phyloP scores from a whole-genome alignment of 2,329 filamentous ascomycete genomes.

The Biscogniauxia mediterranea region DNA sequence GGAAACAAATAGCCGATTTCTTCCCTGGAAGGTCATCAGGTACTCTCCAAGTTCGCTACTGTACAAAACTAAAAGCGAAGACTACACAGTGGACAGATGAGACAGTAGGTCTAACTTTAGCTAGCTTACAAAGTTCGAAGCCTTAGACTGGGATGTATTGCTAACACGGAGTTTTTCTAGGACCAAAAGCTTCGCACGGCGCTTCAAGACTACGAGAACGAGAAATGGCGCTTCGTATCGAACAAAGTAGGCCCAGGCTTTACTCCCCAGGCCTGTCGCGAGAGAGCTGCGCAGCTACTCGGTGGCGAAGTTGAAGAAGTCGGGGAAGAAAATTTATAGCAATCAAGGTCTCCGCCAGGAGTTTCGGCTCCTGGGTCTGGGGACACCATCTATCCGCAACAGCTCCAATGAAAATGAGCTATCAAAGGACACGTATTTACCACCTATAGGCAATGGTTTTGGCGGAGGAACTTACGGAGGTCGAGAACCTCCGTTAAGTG shows the following conservation, averaged over 20 bases:
- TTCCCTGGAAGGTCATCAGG: conserved; percentile 89
- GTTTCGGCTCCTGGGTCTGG: conserved; percentile 44
- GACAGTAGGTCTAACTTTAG: conserved; percentile 61
- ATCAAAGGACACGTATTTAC: conserved; percentile 11
- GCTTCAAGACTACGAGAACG: conserved; percentile 82
- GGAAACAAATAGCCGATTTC: conserved; percentile 97
- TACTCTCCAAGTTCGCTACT: conserved; percentile 90
- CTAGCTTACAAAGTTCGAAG: conserved; percentile 3
- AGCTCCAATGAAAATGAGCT: conserved; percentile 34
- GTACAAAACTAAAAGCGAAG: conserved; percentile 92
- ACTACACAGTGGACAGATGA: conserved; percentile 92
- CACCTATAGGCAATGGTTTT: conserved; percentile 12
- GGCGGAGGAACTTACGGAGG: conserved; percentile 3
- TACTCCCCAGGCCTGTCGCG: conserved; percentile 81
- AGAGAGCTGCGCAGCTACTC: conserved; percentile 67
- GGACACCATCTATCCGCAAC: conserved; percentile 47
- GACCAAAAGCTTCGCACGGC: conserved; percentile 74
- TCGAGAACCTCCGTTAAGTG: conserved; percentile 3
- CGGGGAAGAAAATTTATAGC: conserved; percentile 46
- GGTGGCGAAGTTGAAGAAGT: conserved; percentile 37
- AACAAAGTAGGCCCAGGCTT: conserved; percentile 90
- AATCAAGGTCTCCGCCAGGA: conserved; percentile 53
- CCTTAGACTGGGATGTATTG: conserved; percentile 1
- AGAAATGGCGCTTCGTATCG: conserved; percentile 89
- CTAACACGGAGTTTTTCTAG: conserved; percentile 42